Evolutionary conservation across 352 stramenopile genomes (phyloP), one percentile per base, ranked within the genome.

Genomic region (Pythium rhizo-oryzae): DNA sequence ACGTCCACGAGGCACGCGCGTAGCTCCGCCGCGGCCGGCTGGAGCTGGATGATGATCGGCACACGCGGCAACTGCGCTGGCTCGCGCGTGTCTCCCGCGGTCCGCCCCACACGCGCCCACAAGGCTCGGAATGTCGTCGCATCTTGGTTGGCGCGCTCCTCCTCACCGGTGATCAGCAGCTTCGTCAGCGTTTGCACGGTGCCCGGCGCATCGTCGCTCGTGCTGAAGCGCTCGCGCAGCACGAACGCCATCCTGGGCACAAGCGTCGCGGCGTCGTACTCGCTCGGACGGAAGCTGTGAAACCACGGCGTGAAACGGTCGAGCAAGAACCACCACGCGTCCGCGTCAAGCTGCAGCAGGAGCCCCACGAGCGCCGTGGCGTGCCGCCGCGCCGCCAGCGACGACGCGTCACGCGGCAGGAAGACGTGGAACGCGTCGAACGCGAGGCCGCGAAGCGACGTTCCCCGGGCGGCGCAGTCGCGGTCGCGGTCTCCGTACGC

Each of bases 381-480:
- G 25, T 18, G 51, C 16, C 51, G 51, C 25, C 43, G 51, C 2
- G 4, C 8, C 51, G 30, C 7, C 51, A 57, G 25, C 15, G 30
- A 8, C 15, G 24, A 25, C 15, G 24, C n/a, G 23, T 19, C 8
- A 9, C 23, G 51, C 25, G 51, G 51, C 51, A 41, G 7, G 13
- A 24, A 41, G 5, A 57, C 51, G 51, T 30, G 25, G 51, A 57
- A 57, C 51, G 51, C 13, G 51, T 57, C 51, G 25, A 57, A 57
- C 25, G 8, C 6, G 51, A 57, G 28, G n/a, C n/a, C n/a, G n/a
- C n/a, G n/a, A n/a, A n/a, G n/a, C n/a, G n/a, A n/a, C n/a, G n/a
- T n/a, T n/a, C n/a, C 35, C 35, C 35, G 35, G 7, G 35, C 12
- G 35, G 35, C 35, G 35, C 35, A 7, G 35, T 7, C 35, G 35